phyloP scores from a whole-genome alignment of 495 filamentous ascomycete genomes.

The Cryomyces antarcticus region DNA sequence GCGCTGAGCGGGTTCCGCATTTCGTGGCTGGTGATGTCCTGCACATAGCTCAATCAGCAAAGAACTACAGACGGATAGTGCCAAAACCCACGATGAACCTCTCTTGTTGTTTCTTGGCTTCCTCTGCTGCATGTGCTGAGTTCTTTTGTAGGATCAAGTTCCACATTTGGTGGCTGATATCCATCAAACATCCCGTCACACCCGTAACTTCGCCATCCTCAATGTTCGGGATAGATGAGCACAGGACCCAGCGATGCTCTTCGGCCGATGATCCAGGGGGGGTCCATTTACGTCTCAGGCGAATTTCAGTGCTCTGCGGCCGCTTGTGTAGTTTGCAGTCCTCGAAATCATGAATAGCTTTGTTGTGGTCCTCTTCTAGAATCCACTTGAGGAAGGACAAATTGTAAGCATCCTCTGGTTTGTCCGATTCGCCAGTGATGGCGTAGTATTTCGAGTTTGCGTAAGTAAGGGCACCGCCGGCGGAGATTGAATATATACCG shows the following conservation, averaged over 20 bases:
- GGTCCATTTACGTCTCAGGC: too few species aligned
- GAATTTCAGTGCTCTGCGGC: too few species aligned
- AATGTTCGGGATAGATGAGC: conserved; percentile 45
- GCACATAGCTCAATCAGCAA: too few species aligned
- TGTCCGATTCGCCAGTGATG: conserved; percentile 35
- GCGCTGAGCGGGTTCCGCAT: conserved; percentile 71
- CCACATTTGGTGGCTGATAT: conserved; percentile 25
- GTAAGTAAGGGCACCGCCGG: conserved; percentile 39
- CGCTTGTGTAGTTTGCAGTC: conserved; percentile 23
- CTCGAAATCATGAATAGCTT: conserved; percentile 34
- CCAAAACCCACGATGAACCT: conserved; percentile 40
- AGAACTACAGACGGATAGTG: too few species aligned
- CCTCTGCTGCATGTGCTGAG: conserved; percentile 26
- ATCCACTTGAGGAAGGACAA: conserved; percentile 35
- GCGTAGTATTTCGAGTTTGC: conserved; percentile 56
- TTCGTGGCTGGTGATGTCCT: conserved; percentile 69
- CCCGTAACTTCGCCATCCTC: conserved; percentile 38
- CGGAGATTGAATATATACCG: conserved; percentile 50
- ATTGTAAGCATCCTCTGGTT: conserved; percentile 23
- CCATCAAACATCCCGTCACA: conserved; percentile 38
- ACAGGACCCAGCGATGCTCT: conserved; percentile 51
- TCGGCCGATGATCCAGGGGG: background rate
- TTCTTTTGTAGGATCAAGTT: conserved; percentile 41
- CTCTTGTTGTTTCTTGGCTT: conserved; percentile 28
- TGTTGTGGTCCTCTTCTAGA: conserved; percentile 48